Conservation (phyloP, 108 stramenopile species). For the Skeletonema marinoi region DNA sequence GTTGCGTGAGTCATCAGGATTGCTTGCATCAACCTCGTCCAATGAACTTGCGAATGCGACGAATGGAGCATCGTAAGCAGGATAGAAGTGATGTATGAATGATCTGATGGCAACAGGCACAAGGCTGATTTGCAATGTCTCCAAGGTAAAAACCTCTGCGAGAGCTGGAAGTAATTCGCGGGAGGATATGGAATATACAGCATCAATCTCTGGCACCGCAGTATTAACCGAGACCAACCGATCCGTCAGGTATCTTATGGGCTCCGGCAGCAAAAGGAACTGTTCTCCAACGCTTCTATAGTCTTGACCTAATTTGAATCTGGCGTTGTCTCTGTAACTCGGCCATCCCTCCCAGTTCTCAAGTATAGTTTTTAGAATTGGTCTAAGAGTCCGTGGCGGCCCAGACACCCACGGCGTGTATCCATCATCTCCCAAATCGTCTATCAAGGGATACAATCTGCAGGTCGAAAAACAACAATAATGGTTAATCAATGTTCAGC, state of each 20-base stretch:
- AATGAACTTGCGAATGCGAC: conserved; percentile 38
- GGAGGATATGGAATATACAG: conserved; percentile 58
- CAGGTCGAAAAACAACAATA: no score
- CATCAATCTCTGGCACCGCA: conserved; percentile 66
- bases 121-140: conserved; percentile 76
- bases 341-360: conserved; percentile 85
- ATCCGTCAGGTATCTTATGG: conserved; percentile 73
- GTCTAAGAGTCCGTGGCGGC: conserved; percentile 77
- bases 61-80: conserved; percentile 73
- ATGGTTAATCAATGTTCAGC: no score
- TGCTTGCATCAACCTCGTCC: neutral
- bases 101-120: conserved; percentile 80
- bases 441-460: conserved; percentile 80
- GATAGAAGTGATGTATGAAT: conserved; percentile 90
- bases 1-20: neutral
- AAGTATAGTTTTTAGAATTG: conserved; percentile 65
- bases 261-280: conserved; percentile 74
- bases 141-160: conserved; percentile 65
- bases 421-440: conserved; percentile 79
- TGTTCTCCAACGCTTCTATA: conserved; percentile 67
- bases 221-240: conserved; percentile 74
- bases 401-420: conserved; percentile 69
- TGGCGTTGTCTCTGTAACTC: conserved; percentile 65
- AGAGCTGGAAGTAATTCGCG: conserved; percentile 67
- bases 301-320: conserved; percentile 47